Evolutionary conservation across 2,329 filamentous ascomycete genomes (phyloP).

Genomic region (Colletotrichum sp.): DNA sequence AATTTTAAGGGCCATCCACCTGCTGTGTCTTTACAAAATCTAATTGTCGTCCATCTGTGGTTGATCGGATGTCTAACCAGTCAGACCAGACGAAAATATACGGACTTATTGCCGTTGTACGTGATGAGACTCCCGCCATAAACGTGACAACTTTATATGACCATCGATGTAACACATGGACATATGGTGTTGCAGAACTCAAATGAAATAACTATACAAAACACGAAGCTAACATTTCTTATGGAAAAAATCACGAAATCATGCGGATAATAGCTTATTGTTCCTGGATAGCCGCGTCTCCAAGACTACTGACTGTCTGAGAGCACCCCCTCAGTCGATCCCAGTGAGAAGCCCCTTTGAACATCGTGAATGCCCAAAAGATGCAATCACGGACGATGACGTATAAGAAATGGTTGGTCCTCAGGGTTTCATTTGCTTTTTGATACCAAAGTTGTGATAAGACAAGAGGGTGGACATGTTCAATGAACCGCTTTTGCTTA

Average conservation of each 20-base stretch:
- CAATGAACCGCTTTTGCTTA: background rate
- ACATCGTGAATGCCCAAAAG: background rate
- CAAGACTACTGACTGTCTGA: background rate
- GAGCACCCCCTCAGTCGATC: background rate
- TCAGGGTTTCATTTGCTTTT: background rate
- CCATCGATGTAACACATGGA: background rate
- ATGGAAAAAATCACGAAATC: background rate
- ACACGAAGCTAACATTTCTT: background rate
- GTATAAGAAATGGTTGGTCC: background rate
- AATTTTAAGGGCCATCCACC: background rate
- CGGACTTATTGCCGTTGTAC: no score
- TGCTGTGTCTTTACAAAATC: background rate
- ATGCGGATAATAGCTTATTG: background rate
- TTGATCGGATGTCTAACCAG: background rate
- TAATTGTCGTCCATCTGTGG: background rate
- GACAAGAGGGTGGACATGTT: background rate
- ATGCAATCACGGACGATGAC: background rate
- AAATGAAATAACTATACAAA: background rate
- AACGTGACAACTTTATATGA: background rate
- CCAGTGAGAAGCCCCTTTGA: background rate
- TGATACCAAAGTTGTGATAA: background rate
- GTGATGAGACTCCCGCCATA: no score
- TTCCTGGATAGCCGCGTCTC: background rate
- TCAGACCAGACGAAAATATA: no score
- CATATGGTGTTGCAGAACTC: background rate